Conservation (phyloP, 2,329 filamentous ascomycete species). For the Neonectria faginata region DNA sequence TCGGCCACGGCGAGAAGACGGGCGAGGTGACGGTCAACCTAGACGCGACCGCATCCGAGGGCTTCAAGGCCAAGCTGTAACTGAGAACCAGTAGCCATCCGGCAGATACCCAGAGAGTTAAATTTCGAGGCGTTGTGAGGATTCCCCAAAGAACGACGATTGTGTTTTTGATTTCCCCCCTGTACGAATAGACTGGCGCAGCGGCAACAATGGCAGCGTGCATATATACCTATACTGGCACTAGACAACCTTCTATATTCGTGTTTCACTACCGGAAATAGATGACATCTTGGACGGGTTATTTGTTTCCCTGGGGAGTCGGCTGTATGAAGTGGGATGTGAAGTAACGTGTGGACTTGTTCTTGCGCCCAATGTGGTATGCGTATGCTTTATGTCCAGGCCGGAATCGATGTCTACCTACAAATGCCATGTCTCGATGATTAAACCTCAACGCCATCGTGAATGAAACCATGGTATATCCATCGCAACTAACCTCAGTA, state of each 20-base stretch:
- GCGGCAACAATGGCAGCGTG: slow-evolving; percentile 3
- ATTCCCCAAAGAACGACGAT: slow-evolving; percentile 16
- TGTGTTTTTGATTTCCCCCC: slow-evolving; percentile 16
- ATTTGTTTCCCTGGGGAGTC: background rate
- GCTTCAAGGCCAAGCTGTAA: slow-evolving; percentile 56
- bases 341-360: background rate
- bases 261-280: background rate
- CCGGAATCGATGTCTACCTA: background rate
- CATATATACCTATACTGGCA: background rate
- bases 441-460: background rate
- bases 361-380: background rate
- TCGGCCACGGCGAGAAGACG: slow-evolving; percentile 81
- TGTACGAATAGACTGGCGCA: slow-evolving; percentile 23
- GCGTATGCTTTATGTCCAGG: background rate
- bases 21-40: slow-evolving; percentile 86
- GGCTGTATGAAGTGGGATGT: background rate
- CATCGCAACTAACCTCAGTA: background rate
- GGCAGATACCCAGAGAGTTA: slow-evolving; percentile 25
- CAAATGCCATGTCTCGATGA: background rate
- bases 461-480: slow-evolving; percentile 8
- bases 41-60: slow-evolving; percentile 78
- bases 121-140: slow-evolving; percentile 41
- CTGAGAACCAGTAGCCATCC: background rate
- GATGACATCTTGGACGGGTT: background rate
- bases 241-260: slow-evolving; percentile 15